Evolutionary conservation across 805 yeast species (phyloP), one percentile per base, ranked within the genome.

Genomic region (Nakazawaea pomicola): DNA sequence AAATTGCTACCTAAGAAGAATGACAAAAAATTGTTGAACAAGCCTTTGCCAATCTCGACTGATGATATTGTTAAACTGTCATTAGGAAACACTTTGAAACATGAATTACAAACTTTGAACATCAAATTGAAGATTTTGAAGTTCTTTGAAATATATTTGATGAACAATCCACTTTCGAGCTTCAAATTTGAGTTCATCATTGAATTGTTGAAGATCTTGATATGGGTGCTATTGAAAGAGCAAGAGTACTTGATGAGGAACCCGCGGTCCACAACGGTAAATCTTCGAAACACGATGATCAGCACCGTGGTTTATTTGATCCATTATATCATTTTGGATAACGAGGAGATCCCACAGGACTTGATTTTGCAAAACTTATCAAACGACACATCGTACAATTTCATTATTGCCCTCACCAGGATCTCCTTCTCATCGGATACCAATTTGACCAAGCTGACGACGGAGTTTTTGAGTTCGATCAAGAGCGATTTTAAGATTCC

Each of bases 91-190:
- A 45, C 52, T 18, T 49, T 58, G 21, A 55, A 57, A 4, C 80
- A 76, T 46, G 76, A 74, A 40, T 40, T 47, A 6, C 78, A 71
- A 41, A 47, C 63, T 5, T 53, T 77, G 16, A 58, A 58, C 12
- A 50, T 80, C 3, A 67, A 74, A 27, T 55, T 69, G 17, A 61
- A 62, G 37, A 73, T 80, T 1, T 58, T 77, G 11, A 63, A 62
- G 17, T 51, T 78, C 4, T 60, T 82, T 24, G 84, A 79, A 52
- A 60, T 67, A 18, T 61, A 59, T 41, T 56, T 70, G 4, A 52
- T 64, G 1, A 55, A 56, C 12, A 57, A 58, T 8, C 45, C 51
- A 36, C 44, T 53, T 6, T 46, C 50, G 4, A 40, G 50, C n/a
- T 41, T 57, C 18, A 50, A 48, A 38, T 27, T 36, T 18, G 62